phyloP scores from a whole-genome alignment of 257 asterid genomes.

The Solanum tacnaense region DNA sequence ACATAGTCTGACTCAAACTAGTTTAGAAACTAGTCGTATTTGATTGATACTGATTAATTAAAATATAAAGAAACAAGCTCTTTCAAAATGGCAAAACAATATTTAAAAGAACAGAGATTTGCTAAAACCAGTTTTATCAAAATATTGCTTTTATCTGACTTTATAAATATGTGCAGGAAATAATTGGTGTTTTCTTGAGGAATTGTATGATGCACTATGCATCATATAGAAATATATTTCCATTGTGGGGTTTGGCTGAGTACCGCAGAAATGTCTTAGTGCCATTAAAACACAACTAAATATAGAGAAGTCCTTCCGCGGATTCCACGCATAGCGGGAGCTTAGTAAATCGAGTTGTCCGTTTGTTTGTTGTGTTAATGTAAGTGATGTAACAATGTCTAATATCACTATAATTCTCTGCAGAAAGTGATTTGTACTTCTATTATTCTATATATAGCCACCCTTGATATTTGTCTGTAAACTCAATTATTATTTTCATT shows the following conservation, averaged over 20 bases:
- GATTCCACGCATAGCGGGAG: background rate
- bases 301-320: background rate
- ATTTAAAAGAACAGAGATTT: background rate
- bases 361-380: background rate
- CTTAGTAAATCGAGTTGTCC: background rate
- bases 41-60: background rate
- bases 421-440: background rate
- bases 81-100: background rate
- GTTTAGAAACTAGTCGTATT: background rate
- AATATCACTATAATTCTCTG: background rate
- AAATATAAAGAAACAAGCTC: background rate
- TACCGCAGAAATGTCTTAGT: constrained; percentile 30
- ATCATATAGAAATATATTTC: constrained; percentile 50
- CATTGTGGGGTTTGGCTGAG: constrained; percentile 82
- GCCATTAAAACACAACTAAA: background rate
- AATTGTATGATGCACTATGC: constrained; percentile 83
- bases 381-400: background rate
- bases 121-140: background rate
- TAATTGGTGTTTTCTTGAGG: constrained; percentile 64
- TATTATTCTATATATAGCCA: background rate
- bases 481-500: too few species aligned
- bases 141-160: background rate
- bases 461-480: background rate
- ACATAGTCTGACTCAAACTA: background rate
- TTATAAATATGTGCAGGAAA: constrained; percentile 25